These are phyloP conservation scores for Sedum album DNA, from an alignment of 164 flowering plant species.

Conservation along the genomic window DNA sequence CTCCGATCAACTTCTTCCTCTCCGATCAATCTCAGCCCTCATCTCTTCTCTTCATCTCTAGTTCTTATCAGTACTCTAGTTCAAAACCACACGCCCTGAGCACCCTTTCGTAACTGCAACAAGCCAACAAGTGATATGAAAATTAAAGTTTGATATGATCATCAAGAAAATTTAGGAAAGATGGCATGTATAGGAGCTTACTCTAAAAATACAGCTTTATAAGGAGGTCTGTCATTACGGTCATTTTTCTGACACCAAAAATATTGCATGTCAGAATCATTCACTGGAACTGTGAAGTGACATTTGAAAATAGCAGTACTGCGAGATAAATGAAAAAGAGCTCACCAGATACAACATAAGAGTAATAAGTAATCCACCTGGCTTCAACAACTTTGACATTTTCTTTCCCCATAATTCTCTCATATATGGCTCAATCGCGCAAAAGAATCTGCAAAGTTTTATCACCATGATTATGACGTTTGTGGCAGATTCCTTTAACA, in stretches of 20 bases:
- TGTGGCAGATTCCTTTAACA: not conserved
- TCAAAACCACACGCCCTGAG: not conserved
- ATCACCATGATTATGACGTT: not conserved
- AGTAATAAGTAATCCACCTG: conserved; percentile 86
- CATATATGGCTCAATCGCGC: conserved; percentile 70
- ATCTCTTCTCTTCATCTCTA: too few relatives aligned
- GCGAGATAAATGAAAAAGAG: not conserved
- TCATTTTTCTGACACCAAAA: conserved; percentile 42
- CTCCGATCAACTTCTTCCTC: too few relatives aligned
- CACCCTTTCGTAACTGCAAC: conserved; percentile 31
- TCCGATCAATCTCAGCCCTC: too few relatives aligned
- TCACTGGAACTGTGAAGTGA: not conserved
- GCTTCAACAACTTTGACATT: conserved; percentile 46
- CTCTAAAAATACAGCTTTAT: conserved; percentile 58
- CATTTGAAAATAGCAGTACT: not conserved
- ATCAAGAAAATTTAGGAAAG: not conserved
- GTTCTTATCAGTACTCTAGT: too few relatives aligned
- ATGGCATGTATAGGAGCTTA: conserved; percentile 19
- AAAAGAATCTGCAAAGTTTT: conserved; percentile 55
- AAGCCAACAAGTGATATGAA: not conserved
- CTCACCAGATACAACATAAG: conserved; percentile 63
- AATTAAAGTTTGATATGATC: not conserved
- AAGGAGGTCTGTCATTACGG: conserved; percentile 74
- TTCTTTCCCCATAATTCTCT: conserved; percentile 57
- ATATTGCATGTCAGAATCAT: conserved; percentile 1